Conservation (phyloP, 306 rosid genomes). For the Prosopis cineraria region DNA sequence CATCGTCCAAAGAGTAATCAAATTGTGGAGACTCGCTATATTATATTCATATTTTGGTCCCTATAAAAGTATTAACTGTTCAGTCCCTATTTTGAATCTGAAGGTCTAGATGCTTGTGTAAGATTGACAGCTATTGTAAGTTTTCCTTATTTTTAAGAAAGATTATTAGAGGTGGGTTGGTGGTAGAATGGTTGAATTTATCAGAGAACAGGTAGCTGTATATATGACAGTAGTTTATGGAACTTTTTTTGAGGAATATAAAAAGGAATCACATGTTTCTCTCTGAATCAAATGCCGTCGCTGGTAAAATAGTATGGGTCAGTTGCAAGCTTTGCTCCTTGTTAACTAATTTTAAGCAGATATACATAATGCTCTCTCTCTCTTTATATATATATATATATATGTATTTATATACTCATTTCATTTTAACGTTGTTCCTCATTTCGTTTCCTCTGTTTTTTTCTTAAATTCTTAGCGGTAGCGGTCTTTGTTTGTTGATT, state of each 20-base stretch:
- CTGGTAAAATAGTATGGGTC: no score
- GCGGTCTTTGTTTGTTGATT: no score
- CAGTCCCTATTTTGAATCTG: slow-evolving; percentile 1
- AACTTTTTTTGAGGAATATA: neutral
- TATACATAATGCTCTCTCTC: neutral
- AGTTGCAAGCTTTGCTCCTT: slow-evolving; percentile 11
- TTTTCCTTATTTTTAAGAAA: slow-evolving; percentile 7
- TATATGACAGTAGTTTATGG: slow-evolving; percentile 4
- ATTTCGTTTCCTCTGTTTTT: neutral
- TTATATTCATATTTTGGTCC: neutral
- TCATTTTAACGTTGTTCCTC: neutral
- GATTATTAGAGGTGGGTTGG: neutral
- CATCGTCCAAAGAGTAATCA: neutral
- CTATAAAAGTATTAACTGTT: neutral
- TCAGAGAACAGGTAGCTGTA: slow-evolving; percentile 5
- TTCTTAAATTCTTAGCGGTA: neutral
- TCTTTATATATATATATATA: no score
- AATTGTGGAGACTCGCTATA: neutral
- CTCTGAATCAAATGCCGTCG: no score
- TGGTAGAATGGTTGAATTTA: neutral
- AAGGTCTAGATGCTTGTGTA: neutral
- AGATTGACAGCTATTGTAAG: neutral
- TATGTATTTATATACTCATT: no score
- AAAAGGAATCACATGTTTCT: neutral
- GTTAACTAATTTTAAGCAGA: slow-evolving; percentile 11